Percentiles rank a stretch among this genome's conserved stretches.
Evolutionary conservation across 192 early-diverging fungal genomes (phyloP).

Genomic region (Chytriomyces confervae): DNA sequence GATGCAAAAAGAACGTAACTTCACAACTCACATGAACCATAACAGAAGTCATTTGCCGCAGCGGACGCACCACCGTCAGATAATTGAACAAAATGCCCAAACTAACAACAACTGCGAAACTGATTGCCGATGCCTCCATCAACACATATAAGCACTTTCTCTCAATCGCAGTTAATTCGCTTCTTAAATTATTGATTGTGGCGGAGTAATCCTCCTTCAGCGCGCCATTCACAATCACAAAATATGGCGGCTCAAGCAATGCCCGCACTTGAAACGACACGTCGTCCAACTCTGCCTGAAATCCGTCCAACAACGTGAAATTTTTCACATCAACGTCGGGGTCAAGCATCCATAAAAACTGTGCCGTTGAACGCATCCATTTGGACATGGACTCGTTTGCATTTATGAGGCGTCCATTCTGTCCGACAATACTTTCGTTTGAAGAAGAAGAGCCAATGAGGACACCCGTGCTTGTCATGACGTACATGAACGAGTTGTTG

Average conservation of each 20-base stretch:
- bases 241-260: neutral
- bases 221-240: conserved; percentile 17
- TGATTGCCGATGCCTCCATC: neutral
- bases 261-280: conserved; percentile 2
- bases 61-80: neutral
- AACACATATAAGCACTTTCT: neutral
- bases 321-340: neutral
- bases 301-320: neutral
- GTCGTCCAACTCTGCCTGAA: neutral
- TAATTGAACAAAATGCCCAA: neutral
- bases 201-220: neutral
- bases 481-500: conserved; percentile 15
- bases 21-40: too few species aligned
- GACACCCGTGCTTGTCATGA: neutral
- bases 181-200: neutral
- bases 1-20: too few species aligned
- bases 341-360: neutral
- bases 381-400: neutral
- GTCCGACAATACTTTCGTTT: neutral
- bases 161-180: neutral
- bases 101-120: neutral
- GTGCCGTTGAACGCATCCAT: neutral
- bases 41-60: neutral
- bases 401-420: too few species aligned
- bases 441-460: conserved; percentile 14